Conservation (phyloP, 1,139 yeast genomes). For the Yamadazyma friedrichii region DNA sequence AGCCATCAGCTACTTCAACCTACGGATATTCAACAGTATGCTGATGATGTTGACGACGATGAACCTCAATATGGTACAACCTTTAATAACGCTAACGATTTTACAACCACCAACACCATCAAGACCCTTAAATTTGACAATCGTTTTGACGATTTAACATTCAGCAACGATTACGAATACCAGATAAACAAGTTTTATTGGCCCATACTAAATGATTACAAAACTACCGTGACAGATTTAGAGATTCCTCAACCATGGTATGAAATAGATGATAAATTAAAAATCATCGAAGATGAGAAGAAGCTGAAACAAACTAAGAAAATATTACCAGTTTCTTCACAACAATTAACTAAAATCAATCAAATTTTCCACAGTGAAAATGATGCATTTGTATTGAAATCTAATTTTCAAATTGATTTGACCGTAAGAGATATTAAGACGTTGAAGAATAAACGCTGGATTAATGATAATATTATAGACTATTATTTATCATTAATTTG, state of each 20-base stretch:
- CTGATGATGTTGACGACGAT: neutral
- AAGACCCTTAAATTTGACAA: conserved; percentile 13
- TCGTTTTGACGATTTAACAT: neutral
- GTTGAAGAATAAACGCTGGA: conserved; percentile 71
- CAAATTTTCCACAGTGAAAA: neutral
- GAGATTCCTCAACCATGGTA: conserved; percentile 8
- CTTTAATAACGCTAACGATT: conserved; percentile 14
- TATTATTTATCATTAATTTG: conserved; percentile 67
- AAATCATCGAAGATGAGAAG: conserved; percentile 17
- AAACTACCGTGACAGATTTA: neutral
- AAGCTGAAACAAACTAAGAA: no score
- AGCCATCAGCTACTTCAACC: no score
- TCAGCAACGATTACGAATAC: conserved; percentile 12
- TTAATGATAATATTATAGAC: conserved; percentile 89
- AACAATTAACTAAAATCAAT: conserved; percentile 21
- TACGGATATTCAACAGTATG: neutral
- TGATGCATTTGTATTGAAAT: conserved; percentile 18
- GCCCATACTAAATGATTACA: conserved; percentile 11
- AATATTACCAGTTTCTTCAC: conserved; percentile 16
- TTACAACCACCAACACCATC: conserved; percentile 7
- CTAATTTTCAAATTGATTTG: conserved; percentile 54
- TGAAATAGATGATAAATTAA: conserved; percentile 18
- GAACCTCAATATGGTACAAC: conserved; percentile 17
- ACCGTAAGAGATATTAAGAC: conserved; percentile 68
- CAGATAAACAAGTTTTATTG: conserved; percentile 16